These are phyloP conservation scores for Beta lomatogona DNA, from an alignment of 179 eudicot species.

Conservation along the genomic window DNA sequence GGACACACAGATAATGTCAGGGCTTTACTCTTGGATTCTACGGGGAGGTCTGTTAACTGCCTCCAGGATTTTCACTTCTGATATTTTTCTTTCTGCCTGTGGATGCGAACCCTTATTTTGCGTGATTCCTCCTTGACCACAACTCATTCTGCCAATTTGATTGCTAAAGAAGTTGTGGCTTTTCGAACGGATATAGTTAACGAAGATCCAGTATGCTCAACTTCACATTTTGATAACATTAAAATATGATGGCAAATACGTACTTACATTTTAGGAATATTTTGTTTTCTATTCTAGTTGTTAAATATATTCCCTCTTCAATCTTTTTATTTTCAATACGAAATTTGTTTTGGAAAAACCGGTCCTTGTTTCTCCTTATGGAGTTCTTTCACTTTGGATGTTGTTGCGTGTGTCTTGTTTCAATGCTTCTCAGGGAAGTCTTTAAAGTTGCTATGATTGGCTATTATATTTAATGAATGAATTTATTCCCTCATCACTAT, in stretches of 20 bases:
- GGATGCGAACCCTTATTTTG: neutral
- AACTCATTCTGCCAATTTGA: neutral
- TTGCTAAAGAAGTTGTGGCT: neutral
- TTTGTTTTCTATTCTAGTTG: neutral
- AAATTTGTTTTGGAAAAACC: neutral
- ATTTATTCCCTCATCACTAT: neutral
- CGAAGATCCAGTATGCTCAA: neutral
- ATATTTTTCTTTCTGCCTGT: neutral
- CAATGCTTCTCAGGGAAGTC: neutral
- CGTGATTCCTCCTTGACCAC: neutral
- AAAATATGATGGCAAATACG: neutral
- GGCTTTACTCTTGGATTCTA: constrained; percentile 87
- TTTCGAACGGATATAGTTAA: neutral
- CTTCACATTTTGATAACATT: neutral
- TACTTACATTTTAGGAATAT: neutral
- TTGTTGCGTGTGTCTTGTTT: neutral
- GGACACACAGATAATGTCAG: constrained; percentile 98
- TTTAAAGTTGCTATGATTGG: neutral
- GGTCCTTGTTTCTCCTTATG: neutral
- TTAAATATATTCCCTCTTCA: neutral
- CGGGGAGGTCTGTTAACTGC: constrained; percentile 76
- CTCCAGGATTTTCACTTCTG: neutral
- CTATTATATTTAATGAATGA: neutral
- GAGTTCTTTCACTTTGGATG: neutral
- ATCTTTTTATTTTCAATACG: too few species aligned